A percentile compares a stretch with the other conserved stretches of the same genome.
These are phyloP conservation scores for Sideroxylon spinosum DNA, from an alignment of 179 eudicot species.

Conservation along the genomic window DNA sequence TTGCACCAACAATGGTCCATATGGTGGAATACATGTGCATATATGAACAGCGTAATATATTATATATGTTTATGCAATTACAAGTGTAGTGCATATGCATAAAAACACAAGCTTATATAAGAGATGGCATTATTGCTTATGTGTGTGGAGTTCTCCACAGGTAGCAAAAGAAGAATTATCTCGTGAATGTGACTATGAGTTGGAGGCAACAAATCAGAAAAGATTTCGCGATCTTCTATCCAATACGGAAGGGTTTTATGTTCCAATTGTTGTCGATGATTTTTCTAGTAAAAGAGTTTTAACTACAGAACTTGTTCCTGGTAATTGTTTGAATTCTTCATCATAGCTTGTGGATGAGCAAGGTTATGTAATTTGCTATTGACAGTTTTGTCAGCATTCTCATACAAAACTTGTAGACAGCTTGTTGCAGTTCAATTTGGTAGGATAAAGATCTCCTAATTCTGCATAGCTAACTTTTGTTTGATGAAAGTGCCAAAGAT, in stretches of 20 bases:
- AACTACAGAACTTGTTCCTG: constrained; percentile 81
- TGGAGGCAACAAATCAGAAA: constrained; percentile 77
- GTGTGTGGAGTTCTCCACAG: constrained; percentile 32
- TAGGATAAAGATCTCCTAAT: neutral
- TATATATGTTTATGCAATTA: neutral
- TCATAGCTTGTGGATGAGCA: neutral
- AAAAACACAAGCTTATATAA: neutral
- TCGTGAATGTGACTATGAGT: constrained; percentile 85
- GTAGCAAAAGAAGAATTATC: constrained; percentile 97
- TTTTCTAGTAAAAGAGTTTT: constrained; percentile 75
- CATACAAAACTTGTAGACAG: constrained; percentile 6
- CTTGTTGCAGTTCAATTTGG: constrained; percentile 3
- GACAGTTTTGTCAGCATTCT: neutral
- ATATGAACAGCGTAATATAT: too few species aligned
- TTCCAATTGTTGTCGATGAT: constrained; percentile 76
- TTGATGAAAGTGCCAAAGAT: neutral
- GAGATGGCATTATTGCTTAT: constrained; percentile 2
- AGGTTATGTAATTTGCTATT: neutral
- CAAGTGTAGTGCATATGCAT: neutral
- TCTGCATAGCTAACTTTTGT: neutral
- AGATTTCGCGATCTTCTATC: constrained; percentile 52
- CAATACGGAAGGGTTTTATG: constrained; percentile 64
- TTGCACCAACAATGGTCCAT: too few species aligned
- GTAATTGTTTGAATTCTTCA: constrained; percentile 31
- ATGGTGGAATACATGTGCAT: too few species aligned